These are phyloP conservation scores for Cymbidium sinense DNA, from an alignment of 106 monocot species.

Conservation along the genomic window DNA sequence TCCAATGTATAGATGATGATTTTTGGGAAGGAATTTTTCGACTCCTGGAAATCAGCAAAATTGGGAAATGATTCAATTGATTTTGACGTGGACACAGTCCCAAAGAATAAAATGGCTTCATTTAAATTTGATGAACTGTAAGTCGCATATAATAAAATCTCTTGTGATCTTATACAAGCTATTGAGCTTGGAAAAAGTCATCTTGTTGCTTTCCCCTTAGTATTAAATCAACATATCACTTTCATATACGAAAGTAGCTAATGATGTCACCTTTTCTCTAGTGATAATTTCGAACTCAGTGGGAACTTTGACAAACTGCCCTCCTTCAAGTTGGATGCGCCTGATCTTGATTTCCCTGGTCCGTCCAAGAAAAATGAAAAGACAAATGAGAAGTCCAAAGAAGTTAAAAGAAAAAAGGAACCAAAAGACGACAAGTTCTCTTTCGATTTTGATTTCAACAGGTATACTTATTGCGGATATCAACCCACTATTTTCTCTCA, in stretches of 20 bases:
- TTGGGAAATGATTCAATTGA: conserved; percentile 43
- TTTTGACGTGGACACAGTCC: conserved; percentile 50
- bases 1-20: conserved; percentile 46
- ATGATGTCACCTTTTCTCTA: conserved; percentile 18
- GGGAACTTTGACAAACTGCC: conserved; percentile 73
- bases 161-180: not conserved
- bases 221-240: not conserved
- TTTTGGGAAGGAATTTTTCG: conserved; percentile 81
- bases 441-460: conserved; percentile 86
- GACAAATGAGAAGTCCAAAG: conserved; percentile 32
- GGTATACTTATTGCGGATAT: conserved; percentile 32
- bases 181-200: not conserved
- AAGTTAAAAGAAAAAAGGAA: conserved; percentile 33
- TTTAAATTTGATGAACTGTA: conserved; percentile 86
- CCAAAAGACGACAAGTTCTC: conserved; percentile 51
- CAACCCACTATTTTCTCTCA: not conserved
- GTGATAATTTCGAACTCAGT: conserved; percentile 82
- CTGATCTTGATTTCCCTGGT: conserved; percentile 76
- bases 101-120: conserved; percentile 34
- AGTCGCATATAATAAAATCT: conserved; percentile 13
- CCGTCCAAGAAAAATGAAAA: conserved; percentile 46
- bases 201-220: not conserved
- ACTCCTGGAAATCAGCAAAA: conserved; percentile 56
- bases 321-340: conserved; percentile 84
- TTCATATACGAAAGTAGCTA: conserved; percentile 4